Evolutionary conservation across 192 early-diverging fungal genomes (phyloP).

Genomic region (Kappamyces sp.): DNA sequence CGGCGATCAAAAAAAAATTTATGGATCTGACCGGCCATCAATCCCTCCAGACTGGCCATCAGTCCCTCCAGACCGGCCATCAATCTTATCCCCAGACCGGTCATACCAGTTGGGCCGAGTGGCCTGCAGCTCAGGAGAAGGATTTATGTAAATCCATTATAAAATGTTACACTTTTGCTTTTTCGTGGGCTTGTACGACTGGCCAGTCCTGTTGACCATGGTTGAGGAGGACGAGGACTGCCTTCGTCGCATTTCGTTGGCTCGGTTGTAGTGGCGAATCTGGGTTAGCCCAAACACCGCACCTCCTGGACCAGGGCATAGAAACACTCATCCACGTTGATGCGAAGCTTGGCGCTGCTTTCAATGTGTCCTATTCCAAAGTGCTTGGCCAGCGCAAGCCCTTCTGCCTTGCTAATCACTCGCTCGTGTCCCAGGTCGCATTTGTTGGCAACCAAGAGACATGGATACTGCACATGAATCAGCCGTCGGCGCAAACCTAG

Average conservation of each 20-base stretch:
- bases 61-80: no score
- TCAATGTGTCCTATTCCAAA: constrained; percentile 73
- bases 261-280: constrained; percentile 16
- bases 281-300: background rate
- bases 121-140: no score
- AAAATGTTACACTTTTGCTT: constrained; percentile 1
- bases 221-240: background rate
- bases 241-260: background rate
- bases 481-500: background rate
- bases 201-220: no score
- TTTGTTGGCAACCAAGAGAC: constrained; percentile 78
- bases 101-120: no score
- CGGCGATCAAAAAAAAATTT: no score
- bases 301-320: constrained; percentile 57
- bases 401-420: constrained; percentile 50
- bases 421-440: constrained; percentile 63
- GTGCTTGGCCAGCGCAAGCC: constrained; percentile 61
- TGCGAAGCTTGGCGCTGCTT: constrained; percentile 72
- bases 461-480: constrained; percentile 44
- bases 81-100: no score
- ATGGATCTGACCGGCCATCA: no score
- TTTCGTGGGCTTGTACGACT: background rate
- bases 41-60: no score
- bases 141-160: background rate
- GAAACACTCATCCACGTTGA: constrained; percentile 85